Percentiles rank a stretch among this genome's conserved stretches.
Evolutionary conservation across 1,284 basidiomycete species (phyloP).

Genomic region (Puccinia hordei): DNA sequence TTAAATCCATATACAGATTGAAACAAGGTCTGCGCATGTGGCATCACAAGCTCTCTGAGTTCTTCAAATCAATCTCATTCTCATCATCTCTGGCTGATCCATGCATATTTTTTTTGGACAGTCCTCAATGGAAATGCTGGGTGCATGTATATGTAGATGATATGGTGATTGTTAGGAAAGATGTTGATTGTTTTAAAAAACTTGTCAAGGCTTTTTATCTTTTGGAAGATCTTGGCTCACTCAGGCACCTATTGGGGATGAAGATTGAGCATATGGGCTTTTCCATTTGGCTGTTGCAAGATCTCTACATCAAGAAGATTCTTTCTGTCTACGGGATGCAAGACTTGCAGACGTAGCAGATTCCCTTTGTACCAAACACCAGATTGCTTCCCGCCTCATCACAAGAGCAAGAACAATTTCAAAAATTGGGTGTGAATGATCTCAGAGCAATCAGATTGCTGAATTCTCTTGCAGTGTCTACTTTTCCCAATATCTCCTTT

Average conservation of each 20-base stretch:
- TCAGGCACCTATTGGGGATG: constrained; percentile 9
- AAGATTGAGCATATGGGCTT: background rate
- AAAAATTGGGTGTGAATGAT: background rate
- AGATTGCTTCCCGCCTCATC: background rate
- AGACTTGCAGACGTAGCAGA: background rate
- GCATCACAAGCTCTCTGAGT: background rate
- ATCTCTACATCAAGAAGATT: background rate
- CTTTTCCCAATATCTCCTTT: constrained; percentile 17
- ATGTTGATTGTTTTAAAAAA: constrained; percentile 14
- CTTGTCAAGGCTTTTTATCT: background rate
- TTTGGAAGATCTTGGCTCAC: constrained; percentile 24
- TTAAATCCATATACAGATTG: constrained; percentile 19
- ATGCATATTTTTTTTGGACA: constrained; percentile 13
- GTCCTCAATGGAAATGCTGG: background rate
- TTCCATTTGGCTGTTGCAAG: background rate
- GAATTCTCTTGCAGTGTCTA: constrained; percentile 14
- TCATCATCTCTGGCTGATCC: background rate
- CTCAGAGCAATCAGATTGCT: background rate
- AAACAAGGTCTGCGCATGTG: constrained; percentile 31
- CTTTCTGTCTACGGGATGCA: background rate
- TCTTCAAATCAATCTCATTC: constrained; percentile 23
- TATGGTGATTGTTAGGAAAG: constrained; percentile 7
- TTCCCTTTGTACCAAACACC: constrained; percentile 7
- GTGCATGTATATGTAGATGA: too few species aligned
- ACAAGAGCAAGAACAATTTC: background rate